Percentiles rank a stretch among this genome's conserved stretches.
Conservation (phyloP, 495 filamentous ascomycete species). For the Xylaria nigripes region DNA sequence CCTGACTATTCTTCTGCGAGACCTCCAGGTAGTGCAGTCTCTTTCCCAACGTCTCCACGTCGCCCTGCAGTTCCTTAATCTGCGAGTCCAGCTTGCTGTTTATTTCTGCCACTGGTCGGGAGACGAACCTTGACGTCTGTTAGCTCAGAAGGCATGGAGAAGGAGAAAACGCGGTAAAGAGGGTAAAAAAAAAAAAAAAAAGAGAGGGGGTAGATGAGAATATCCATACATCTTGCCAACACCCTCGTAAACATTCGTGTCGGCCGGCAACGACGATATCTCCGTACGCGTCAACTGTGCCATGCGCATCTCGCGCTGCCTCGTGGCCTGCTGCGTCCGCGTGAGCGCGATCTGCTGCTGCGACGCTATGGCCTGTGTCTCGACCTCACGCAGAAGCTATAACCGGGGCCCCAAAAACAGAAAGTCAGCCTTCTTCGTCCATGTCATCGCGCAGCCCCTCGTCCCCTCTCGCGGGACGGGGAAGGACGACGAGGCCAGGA, state of each 20-base stretch:
- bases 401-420: not conserved
- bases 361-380: slow-evolving; percentile 73
- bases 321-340: slow-evolving; percentile 73
- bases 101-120: slow-evolving; percentile 60
- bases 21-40: slow-evolving; percentile 90
- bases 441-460: not conserved
- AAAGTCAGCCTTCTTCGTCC: not conserved
- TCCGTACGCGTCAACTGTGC: slow-evolving; percentile 82
- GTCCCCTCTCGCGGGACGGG: no score
- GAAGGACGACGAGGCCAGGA: no score
- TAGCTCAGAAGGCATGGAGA: no score
- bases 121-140: slow-evolving; percentile 98
- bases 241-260: slow-evolving; percentile 84
- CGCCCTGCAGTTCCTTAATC: slow-evolving; percentile 62
- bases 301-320: slow-evolving; percentile 83
- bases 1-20: slow-evolving; percentile 84
- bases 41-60: slow-evolving; percentile 75
- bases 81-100: slow-evolving; percentile 70
- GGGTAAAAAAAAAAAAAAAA: not conserved
- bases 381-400: slow-evolving; percentile 92
- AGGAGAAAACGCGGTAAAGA: no score
- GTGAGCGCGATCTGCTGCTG: slow-evolving; percentile 90
- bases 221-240: slow-evolving; percentile 94
- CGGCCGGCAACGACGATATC: slow-evolving; percentile 63
- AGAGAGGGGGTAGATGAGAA: not conserved